Conservation (phyloP, 2,329 filamentous ascomycete genomes). For the Curvularia lunata region DNA sequence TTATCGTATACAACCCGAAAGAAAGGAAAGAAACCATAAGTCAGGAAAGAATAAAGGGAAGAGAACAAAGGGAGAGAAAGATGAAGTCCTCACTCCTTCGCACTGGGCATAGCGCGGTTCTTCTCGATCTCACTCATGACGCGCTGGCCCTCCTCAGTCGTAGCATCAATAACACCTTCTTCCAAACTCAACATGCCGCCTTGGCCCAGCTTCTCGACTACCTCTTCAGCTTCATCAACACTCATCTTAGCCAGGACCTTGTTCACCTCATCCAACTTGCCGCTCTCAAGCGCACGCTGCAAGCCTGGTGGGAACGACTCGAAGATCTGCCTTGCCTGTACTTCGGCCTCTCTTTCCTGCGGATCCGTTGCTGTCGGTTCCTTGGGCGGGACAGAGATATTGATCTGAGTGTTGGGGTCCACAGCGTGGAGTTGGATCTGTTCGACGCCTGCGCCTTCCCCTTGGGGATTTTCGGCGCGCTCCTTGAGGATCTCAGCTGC, state of each 20-base stretch:
- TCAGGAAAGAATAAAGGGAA: background rate
- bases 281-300: constrained; percentile 81
- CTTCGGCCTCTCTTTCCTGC: constrained; percentile 67
- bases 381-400: constrained; percentile 78
- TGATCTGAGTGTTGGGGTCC: constrained; percentile 89
- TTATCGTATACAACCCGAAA: background rate
- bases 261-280: constrained; percentile 87
- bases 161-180: constrained; percentile 93
- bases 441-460: constrained; percentile 71
- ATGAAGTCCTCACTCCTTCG: constrained; percentile 38
- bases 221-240: constrained; percentile 83
- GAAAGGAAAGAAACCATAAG: background rate
- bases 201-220: constrained; percentile 80
- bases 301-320: constrained; percentile 83
- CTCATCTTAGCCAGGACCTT: constrained; percentile 87
- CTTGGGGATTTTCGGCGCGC: constrained; percentile 56
- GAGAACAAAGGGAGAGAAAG: background rate
- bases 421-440: constrained; percentile 98
- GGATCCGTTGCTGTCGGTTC: constrained; percentile 48
- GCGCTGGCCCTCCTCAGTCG: constrained; percentile 82
- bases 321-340: constrained; percentile 73
- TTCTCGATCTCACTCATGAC: constrained; percentile 72
- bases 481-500: constrained; percentile 74
- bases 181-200: constrained; percentile 90
- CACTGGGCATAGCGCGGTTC: constrained; percentile 47